Evolutionary conservation across 2,329 filamentous ascomycete genomes (phyloP).

Genomic region (Scedosporium aurantiacum): DNA sequence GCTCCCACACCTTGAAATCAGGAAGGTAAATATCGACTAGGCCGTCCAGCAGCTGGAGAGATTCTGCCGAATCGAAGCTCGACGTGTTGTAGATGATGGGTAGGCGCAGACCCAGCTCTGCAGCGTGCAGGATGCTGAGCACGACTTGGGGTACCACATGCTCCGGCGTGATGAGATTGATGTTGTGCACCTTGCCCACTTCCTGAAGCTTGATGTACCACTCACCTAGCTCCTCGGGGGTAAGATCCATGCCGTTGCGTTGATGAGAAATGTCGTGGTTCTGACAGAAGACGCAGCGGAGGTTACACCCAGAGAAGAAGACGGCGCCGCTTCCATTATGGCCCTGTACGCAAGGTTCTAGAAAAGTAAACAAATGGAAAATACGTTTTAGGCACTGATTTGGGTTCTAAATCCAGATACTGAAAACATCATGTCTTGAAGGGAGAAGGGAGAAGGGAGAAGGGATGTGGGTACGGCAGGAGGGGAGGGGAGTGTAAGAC

Average conservation of each 20-base stretch:
- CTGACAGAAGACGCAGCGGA: conserved; percentile 68
- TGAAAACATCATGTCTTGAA: too few relatives aligned
- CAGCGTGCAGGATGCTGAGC: conserved; percentile 62
- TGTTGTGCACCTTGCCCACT: conserved; percentile 74
- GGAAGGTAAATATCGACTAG: conserved; percentile 80
- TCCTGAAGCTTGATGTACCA: conserved; percentile 79
- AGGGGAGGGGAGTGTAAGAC: not conserved
- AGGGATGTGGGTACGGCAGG: too few relatives aligned
- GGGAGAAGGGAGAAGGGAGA: too few relatives aligned
- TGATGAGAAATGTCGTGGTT: conserved; percentile 78
- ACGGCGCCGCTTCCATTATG: conserved; percentile 71
- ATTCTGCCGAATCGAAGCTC: conserved; percentile 65
- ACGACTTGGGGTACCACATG: conserved; percentile 79
- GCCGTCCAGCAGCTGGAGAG: conserved; percentile 62
- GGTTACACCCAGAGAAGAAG: conserved; percentile 67
- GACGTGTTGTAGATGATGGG: conserved; percentile 82
- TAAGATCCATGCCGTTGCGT: conserved; percentile 69
- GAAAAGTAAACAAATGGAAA: not conserved
- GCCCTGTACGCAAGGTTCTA: conserved; percentile 62
- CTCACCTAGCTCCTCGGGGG: conserved; percentile 64
- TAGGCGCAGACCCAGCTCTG: conserved; percentile 55
- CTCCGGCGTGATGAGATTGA: conserved; percentile 79
- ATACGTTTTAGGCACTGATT: not conserved
- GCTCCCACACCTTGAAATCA: conserved; percentile 73
- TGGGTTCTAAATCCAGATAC: not conserved